Evolutionary conservation across 2,329 filamentous ascomycete species (phyloP), one percentile per base, ranked within the genome.

Genomic region (Exophiala sideris): DNA sequence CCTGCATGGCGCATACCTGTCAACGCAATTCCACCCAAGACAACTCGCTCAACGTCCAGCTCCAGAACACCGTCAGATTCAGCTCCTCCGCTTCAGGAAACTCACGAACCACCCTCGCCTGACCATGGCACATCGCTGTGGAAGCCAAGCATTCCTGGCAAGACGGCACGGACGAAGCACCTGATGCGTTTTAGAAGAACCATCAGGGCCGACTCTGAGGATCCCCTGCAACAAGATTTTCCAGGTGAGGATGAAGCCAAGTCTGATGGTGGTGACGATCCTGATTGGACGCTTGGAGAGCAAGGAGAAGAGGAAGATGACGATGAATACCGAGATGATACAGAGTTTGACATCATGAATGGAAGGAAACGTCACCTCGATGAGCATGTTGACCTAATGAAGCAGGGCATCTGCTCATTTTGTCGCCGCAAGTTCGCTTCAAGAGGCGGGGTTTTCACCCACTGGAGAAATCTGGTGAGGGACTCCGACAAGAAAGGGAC

Each of bases 1-100:
- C 57, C 61, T 35, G 62, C 62, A 35, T 64, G 62, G 62, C 62
- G 61, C 9, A 56, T 64, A 29, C 62, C 62, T 21, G 45, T 52
- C 16, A 50, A 52, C 34, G 18, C 51, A 12, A 48, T 51, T 24
- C 50, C 54, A 16, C 42, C 53, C 0, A 52, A 45, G 36, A 16
- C 7, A 9, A 4, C 18, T n/a, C 35, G 47, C 21, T 32, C 48
- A 14, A 24, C 14, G 34, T 51, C 56, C 10, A 38, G 21, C n/a
- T 48, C 44, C 29, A 44, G 36, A 29, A 52, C 48, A 14, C 48
- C 53, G 2, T 16, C 45, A 34, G 34, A 32, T n/a, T 14, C 44
- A 7, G 24, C 20, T 18, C 33, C 20, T 29, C 18, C 16, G 10
- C 40, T 20, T 20, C 35, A 34, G 14, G 29, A 41, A 50, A 7